Conservation (phyloP, 129 eudicot species). For the Tagetes patula region DNA sequence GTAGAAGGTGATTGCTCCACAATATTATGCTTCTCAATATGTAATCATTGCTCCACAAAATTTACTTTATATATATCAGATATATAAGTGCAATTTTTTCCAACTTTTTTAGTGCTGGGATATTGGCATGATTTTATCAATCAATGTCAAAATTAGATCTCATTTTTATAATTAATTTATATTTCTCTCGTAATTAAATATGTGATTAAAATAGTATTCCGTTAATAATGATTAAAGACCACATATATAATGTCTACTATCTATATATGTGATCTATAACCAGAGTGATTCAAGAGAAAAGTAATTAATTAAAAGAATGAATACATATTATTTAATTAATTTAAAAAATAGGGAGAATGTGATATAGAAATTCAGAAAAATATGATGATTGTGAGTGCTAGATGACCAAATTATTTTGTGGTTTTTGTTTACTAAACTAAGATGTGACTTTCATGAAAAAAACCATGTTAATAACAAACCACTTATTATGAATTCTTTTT, state of each 20-base stretch:
- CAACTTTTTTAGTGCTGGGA: not conserved
- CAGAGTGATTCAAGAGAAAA: too few relatives aligned
- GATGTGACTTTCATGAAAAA: not conserved
- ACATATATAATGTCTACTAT: too few relatives aligned
- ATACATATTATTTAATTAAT: too few relatives aligned
- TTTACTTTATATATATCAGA: slow-evolving; percentile 2
- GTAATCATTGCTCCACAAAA: slow-evolving; percentile 26
- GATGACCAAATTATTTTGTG: not conserved
- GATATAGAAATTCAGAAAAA: too few relatives aligned
- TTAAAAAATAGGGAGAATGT: too few relatives aligned
- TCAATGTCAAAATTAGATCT: not conserved
- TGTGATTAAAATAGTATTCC: not conserved
- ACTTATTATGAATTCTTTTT: not conserved
- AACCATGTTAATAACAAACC: not conserved
- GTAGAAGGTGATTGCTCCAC: slow-evolving; percentile 33
- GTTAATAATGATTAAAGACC: too few relatives aligned
- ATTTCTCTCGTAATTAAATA: not conserved
- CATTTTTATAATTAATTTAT: not conserved
- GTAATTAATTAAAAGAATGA: too few relatives aligned
- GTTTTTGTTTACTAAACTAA: not conserved
- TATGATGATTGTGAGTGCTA: too few relatives aligned
- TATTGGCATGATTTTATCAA: not conserved
- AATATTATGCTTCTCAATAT: slow-evolving; percentile 23
- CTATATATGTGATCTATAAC: too few relatives aligned
- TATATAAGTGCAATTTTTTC: slow-evolving; percentile 6